Evolutionary conservation across 768 basidiomycete genomes (phyloP).

Genomic region (Podaxis carcinomalis): DNA sequence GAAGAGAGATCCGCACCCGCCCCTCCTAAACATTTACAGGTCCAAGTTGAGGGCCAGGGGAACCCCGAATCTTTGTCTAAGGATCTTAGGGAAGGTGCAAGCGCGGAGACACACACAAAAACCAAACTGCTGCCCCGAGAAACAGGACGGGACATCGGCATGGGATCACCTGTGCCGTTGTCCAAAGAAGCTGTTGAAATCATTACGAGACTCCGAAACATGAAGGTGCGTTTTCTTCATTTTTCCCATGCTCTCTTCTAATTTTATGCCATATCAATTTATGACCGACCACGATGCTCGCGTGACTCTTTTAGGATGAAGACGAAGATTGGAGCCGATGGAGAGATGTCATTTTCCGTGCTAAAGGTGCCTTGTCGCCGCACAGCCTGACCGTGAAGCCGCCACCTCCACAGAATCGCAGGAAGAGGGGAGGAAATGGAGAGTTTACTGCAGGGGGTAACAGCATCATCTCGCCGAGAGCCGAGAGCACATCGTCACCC

Average conservation of each 20-base stretch:
- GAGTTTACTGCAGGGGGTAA: slow-evolving; percentile 26
- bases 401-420: slow-evolving; percentile 56
- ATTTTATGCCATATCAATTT: neutral
- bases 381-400: slow-evolving; percentile 40
- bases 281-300: neutral
- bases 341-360: slow-evolving; percentile 81
- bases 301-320: slow-evolving; percentile 52
- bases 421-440: slow-evolving; percentile 55
- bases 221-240: slow-evolving; percentile 54
- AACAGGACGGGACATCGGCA: slow-evolving; percentile 83
- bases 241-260: slow-evolving; percentile 2
- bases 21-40: slow-evolving; percentile 46
- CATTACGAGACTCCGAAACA: slow-evolving; percentile 76
- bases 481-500: neutral
- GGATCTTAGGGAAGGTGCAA: slow-evolving; percentile 3
- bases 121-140: slow-evolving; percentile 69
- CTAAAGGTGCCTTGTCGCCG: slow-evolving; percentile 57
- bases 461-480: slow-evolving; percentile 13
- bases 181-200: slow-evolving; percentile 72
- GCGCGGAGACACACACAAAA: slow-evolving; percentile 8
- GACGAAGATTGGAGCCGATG: slow-evolving; percentile 87
- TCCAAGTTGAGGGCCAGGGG: slow-evolving; percentile 29
- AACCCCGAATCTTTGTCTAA: slow-evolving; percentile 45
- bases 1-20: slow-evolving; percentile 60
- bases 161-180: slow-evolving; percentile 80